Percentiles rank a stretch among this genome's conserved stretches.
phyloP scores from a whole-genome alignment of 345 rosid species.

The Brassica nigra region DNA sequence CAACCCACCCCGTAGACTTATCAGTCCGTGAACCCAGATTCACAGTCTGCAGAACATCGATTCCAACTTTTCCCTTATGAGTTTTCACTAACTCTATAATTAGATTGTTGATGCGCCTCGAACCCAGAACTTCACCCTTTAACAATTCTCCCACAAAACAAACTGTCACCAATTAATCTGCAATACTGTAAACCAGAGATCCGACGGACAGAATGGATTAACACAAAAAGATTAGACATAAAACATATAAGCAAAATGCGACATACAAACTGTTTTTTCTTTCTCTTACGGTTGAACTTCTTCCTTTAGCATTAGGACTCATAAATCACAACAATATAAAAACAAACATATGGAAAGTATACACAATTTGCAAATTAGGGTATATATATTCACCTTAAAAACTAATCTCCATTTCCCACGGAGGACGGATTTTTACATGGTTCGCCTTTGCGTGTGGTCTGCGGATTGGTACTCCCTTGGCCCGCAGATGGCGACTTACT shows the following conservation, averaged over 20 bases:
- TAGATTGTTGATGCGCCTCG: no score
- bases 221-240: no score
- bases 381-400: background rate
- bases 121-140: no score
- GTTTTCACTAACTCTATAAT: no score
- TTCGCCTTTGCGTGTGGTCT: background rate
- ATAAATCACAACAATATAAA: background rate
- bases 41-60: no score
- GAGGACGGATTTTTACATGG: background rate
- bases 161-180: no score
- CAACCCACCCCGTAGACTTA: no score
- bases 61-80: no score
- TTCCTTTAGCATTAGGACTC: background rate
- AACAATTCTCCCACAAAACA: no score
- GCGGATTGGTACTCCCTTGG: background rate
- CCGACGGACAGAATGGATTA: no score
- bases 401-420: background rate
- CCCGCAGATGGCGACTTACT: background rate
- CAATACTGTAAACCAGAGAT: no score
- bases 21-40: no score
- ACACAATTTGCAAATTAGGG: background rate
- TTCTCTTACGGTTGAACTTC: background rate
- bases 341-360: background rate
- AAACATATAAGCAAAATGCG: background rate
- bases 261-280: background rate